Percentiles rank a stretch among this genome's conserved stretches.
Evolutionary conservation across 2,329 filamentous ascomycete genomes (phyloP).

Genomic region (Teratosphaeria nubilosa): DNA sequence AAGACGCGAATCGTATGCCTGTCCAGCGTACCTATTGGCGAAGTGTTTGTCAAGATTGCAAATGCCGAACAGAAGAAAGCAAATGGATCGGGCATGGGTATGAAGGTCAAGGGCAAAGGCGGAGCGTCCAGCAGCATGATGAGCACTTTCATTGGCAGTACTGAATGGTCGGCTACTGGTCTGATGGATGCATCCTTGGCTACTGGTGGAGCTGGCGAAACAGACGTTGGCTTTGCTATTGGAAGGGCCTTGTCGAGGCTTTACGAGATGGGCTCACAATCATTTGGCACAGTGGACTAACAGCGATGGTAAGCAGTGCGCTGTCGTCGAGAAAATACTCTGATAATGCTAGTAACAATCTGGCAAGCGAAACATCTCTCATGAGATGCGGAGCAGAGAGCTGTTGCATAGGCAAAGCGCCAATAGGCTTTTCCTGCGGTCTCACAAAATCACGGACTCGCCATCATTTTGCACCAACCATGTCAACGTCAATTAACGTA

Average conservation of each 20-base stretch:
- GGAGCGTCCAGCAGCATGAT: conserved; percentile 20
- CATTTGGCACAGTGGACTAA: not conserved
- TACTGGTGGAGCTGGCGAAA: conserved; percentile 20
- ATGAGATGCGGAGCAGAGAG: not conserved
- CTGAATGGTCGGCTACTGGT: conserved; percentile 21
- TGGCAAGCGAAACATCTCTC: not conserved
- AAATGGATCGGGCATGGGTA: conserved; percentile 5
- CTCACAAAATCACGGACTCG: not conserved
- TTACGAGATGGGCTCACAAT: conserved; percentile 18
- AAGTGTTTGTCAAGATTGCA: conserved; percentile 17
- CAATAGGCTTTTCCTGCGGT: not conserved
- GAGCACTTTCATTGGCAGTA: conserved; percentile 21
- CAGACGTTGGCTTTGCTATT: conserved; percentile 21
- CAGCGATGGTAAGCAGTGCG: too few relatives aligned
- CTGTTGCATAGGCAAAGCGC: not conserved
- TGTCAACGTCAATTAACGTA: conserved; percentile 4
- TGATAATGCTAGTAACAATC: not conserved
- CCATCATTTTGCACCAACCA: not conserved
- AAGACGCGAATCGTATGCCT: conserved; percentile 53
- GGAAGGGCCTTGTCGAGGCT: conserved; percentile 18
- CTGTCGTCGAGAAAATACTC: not conserved
- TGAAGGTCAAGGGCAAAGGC: conserved; percentile 17
- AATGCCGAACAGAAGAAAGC: conserved; percentile 8
- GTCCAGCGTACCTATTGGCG: conserved; percentile 12
- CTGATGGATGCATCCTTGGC: conserved; percentile 16